phyloP scores from a whole-genome alignment of 345 rosid species.

The Orychophragmus violaceus region DNA sequence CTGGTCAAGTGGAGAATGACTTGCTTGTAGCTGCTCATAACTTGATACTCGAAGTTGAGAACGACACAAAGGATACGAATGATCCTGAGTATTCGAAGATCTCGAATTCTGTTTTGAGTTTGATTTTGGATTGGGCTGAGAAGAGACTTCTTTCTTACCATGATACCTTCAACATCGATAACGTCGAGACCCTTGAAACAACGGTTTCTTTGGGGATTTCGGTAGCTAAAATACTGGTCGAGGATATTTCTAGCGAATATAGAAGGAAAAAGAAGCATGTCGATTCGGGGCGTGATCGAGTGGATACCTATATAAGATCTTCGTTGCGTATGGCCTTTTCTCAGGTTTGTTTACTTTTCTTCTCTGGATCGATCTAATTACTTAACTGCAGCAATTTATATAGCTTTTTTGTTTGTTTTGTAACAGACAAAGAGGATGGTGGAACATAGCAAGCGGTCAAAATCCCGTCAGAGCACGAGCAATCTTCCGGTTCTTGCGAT shows the following conservation, averaged over 20 bases:
- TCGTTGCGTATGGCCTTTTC: slow-evolving; percentile 67
- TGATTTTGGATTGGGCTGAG: slow-evolving; percentile 76
- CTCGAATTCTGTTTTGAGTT: slow-evolving; percentile 52
- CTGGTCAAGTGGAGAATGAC: slow-evolving; percentile 73
- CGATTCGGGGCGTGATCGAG: slow-evolving; percentile 50
- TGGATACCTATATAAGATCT: slow-evolving; percentile 77
- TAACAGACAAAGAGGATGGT: slow-evolving; percentile 68
- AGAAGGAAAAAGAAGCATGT: slow-evolving; percentile 50
- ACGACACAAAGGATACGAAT: slow-evolving; percentile 49
- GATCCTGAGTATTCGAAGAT: slow-evolving; percentile 51
- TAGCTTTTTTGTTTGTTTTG: not conserved
- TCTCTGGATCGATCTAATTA: not conserved
- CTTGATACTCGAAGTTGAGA: slow-evolving; percentile 67
- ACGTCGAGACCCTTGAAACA: slow-evolving; percentile 64
- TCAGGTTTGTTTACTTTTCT: slow-evolving; percentile 46
- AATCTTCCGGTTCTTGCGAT: slow-evolving; percentile 73
- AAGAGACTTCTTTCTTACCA: slow-evolving; percentile 77
- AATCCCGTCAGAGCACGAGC: slow-evolving; percentile 41
- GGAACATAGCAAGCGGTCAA: slow-evolving; percentile 54
- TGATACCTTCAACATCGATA: slow-evolving; percentile 60
- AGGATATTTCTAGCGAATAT: slow-evolving; percentile 61
- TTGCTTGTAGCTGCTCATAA: slow-evolving; percentile 72
- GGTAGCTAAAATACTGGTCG: slow-evolving; percentile 60
- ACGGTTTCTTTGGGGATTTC: slow-evolving; percentile 59
- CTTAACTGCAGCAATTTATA: not conserved